Evolutionary conservation across 1,284 basidiomycete species (phyloP), one percentile per base, ranked within the genome.

Genomic region (Cryptococcus sp.): DNA sequence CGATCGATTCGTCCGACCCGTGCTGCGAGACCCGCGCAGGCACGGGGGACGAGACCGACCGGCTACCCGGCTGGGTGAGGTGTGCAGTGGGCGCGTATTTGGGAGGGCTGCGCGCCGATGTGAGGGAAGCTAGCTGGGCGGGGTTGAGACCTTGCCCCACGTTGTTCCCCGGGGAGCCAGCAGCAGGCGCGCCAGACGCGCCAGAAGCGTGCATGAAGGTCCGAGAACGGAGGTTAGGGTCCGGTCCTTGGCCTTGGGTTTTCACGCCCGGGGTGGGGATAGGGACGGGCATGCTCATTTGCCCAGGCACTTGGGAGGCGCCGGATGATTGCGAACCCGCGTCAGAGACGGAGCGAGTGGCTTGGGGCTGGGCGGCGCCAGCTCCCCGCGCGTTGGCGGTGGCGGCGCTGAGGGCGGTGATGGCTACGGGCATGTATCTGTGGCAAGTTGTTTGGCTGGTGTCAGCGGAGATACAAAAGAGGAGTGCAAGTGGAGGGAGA

Each of bases 371-470:
- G n/a, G 55, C 35, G 23, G 50, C 49, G 36, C 37, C 44, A 15
- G 45, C 38, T 51, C 9, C 53, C n/a, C 28, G 53, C 24, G 36
- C 38, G 39, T 43, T 55, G 2, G 54, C 44, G 5, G 71, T 60
- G 2, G 70, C 71, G 20, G 72, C 69, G 15, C 60, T 57, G 8
- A 74, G 53, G 36, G 74, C 71, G 6, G 70, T 65, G 28, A 75
- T 52, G 7, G 72, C 74, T 11, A 70, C 60, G 11, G 76, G 75
- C 38, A 73, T 57, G 56, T 77, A 76, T 23, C 71, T 72, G 57
- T 16, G 38, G 20, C 2, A 4, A 23, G 9, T n/a, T n/a, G n/a
- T n/a, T n/a, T n/a, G n/a, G n/a, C n/a, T n/a, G n/a, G n/a, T n/a
- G 52, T 58, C 43, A 64, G 48, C 18, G 23, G n/a, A 15, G 20